Evolutionary conservation across 2,329 filamentous ascomycete genomes (phyloP).

Genomic region (Fusarium sp.): DNA sequence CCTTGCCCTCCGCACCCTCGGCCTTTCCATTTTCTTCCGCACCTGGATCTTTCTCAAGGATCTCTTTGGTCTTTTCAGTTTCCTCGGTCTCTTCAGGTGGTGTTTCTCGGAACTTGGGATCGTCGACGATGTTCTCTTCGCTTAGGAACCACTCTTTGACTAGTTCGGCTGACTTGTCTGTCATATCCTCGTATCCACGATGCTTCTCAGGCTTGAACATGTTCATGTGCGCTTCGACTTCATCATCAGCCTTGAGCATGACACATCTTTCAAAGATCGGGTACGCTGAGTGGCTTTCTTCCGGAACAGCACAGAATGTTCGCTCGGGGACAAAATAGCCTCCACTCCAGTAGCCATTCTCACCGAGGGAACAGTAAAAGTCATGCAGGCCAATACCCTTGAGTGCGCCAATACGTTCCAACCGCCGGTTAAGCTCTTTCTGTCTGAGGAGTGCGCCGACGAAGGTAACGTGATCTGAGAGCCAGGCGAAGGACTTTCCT

Average conservation of each 20-base stretch:
- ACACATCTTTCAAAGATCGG: constrained; percentile 64
- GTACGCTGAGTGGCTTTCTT: constrained; percentile 58
- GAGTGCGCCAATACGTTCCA: constrained; percentile 71
- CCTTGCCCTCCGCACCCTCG: constrained; percentile 8
- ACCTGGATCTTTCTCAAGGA: constrained; percentile 37
- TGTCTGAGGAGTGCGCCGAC: constrained; percentile 82
- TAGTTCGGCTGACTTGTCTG: constrained; percentile 67
- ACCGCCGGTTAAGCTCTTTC: constrained; percentile 75
- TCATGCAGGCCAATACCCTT: constrained; percentile 77
- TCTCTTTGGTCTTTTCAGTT: constrained; percentile 45
- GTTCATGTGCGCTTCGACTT: constrained; percentile 77
- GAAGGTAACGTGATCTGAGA: constrained; percentile 86
- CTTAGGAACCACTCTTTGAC: constrained; percentile 68
- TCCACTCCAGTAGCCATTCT: constrained; percentile 73
- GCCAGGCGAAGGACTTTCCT: constrained; percentile 79
- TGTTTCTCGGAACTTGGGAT: constrained; percentile 58
- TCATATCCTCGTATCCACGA: constrained; percentile 72
- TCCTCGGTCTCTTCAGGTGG: constrained; percentile 53
- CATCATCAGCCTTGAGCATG: constrained; percentile 75
- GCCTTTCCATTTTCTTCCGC: constrained; percentile 19
- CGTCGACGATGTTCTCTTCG: constrained; percentile 59
- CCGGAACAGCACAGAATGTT: constrained; percentile 82
- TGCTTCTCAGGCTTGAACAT: constrained; percentile 74
- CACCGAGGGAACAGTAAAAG: constrained; percentile 81
- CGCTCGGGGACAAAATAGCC: constrained; percentile 73